Evolutionary conservation across 2,329 filamentous ascomycete genomes (phyloP).

Genomic region (Leptoxyphium fumago): DNA sequence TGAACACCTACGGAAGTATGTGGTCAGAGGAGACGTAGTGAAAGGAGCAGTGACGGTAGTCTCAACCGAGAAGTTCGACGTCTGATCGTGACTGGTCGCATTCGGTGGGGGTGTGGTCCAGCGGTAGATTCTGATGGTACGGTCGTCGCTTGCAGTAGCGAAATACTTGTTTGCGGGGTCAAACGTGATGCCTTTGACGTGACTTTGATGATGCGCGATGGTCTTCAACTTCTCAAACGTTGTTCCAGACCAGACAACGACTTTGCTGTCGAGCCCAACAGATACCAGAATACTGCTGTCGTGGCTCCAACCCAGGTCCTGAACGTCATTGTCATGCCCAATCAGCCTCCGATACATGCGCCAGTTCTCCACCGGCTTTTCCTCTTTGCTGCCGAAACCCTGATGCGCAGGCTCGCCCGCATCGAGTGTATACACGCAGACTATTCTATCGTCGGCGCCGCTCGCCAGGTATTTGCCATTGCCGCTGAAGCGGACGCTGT

Average conservation of each 20-base stretch:
- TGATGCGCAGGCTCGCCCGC: constrained; percentile 61
- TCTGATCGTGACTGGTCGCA: constrained; percentile 84
- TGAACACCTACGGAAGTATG: constrained; percentile 89
- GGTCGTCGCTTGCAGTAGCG: constrained; percentile 91
- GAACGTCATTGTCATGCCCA: constrained; percentile 96
- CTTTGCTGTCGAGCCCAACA: constrained; percentile 91
- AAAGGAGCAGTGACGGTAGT: constrained; percentile 83
- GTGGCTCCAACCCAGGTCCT: constrained; percentile 92
- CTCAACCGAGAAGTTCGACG: constrained; percentile 91
- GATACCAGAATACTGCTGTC: constrained; percentile 94
- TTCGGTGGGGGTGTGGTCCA: constrained; percentile 86
- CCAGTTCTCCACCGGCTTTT: constrained; percentile 93
- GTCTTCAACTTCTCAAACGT: constrained; percentile 98
- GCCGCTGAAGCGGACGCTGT: constrained; percentile 90
- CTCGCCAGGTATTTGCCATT: constrained; percentile 93
- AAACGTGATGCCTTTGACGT: constrained; percentile 97
- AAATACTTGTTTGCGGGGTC: constrained; percentile 99
- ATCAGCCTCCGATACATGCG: constrained; percentile 86
- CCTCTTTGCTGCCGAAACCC: constrained; percentile 75
- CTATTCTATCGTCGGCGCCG: constrained; percentile 96
- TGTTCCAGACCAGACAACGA: constrained; percentile 95
- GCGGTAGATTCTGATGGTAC: constrained; percentile 90
- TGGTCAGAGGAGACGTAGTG: constrained; percentile 80
- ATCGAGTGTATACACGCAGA: constrained; percentile 90
- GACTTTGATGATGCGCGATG: constrained; percentile 81